These are phyloP conservation scores for Penstemon eatonii DNA, from an alignment of 257 asterid species.

Conservation along the genomic window DNA sequence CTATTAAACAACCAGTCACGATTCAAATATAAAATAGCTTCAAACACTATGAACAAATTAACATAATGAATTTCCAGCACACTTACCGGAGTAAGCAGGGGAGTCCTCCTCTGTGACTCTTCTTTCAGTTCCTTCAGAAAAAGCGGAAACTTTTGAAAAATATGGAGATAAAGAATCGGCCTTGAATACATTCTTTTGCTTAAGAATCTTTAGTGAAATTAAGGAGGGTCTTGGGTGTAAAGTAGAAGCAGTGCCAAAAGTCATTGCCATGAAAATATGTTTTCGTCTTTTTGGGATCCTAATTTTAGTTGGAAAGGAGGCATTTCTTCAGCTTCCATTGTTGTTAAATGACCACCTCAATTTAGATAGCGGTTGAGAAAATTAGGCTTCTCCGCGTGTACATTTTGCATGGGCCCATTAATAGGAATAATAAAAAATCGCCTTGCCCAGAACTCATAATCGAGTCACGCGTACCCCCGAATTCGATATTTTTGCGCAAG, in stretches of 20 bases:
- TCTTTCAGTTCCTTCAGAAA: slow-evolving; percentile 67
- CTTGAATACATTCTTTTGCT: slow-evolving; percentile 38
- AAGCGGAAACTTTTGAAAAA: slow-evolving; percentile 48
- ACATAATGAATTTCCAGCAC: slow-evolving; percentile 5
- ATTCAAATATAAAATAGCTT: neutral
- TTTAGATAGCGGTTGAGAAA: slow-evolving; percentile 39
- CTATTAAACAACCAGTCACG: neutral
- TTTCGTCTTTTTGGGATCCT: slow-evolving; percentile 11
- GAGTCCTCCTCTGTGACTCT: slow-evolving; percentile 57
- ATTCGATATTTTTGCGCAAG: no score
- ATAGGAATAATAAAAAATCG: neutral
- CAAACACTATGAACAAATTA: slow-evolving; percentile 1
- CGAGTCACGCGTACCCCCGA: no score
- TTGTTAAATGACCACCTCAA: slow-evolving; percentile 39
- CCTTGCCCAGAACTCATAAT: no score
- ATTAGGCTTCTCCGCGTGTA: slow-evolving; percentile 60
- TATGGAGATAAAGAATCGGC: slow-evolving; percentile 31
- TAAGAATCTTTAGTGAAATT: slow-evolving; percentile 32
- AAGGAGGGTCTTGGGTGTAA: slow-evolving; percentile 43
- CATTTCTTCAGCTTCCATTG: slow-evolving; percentile 29
- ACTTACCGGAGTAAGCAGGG: slow-evolving; percentile 52
- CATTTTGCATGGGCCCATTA: slow-evolving; percentile 32
- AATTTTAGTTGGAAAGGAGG: slow-evolving; percentile 15
- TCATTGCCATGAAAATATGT: slow-evolving; percentile 56
- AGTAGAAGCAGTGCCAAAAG: slow-evolving; percentile 46